Evolutionary conservation across 2,329 filamentous ascomycete species (phyloP), one percentile per base, ranked within the genome.

Genomic region (Zymoseptoria pseudotritici): DNA sequence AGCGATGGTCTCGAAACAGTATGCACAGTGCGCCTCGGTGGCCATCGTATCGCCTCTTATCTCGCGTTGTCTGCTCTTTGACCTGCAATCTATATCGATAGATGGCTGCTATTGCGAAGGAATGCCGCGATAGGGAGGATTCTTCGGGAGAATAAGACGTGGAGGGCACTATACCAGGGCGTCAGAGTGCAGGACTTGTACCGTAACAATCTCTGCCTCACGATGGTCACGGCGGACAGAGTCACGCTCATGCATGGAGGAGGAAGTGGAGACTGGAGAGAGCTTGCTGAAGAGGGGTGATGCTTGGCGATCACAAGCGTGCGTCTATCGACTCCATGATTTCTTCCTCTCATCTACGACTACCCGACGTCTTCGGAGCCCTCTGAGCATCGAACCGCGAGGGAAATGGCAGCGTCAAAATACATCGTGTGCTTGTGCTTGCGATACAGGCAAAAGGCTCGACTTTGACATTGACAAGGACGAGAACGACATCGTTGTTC

Each of bases 1-100:
- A 55, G 85, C 82, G 46, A 99, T 85, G 50, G 82, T 82, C 77
- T 99, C 94, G 80, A 99, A 97, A 79, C 92, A 97, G 76, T 87
- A 92, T 70, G 93, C 86, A 76, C 92, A 97, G 76, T 97, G 93
- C 61, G 87, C 87, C 69, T 84, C 77, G 59, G 88, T 88, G 54
- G 94, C 93, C 93, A 97, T 97, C 50, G 54, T 20, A 56, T 59
- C 36, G 17, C 36, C 36, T 46, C 36, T 46, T 46, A 6, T n/a
- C 36, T 46, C 11, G n/a, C 36, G 36, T n/a, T 17, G 36, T 46
- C 11, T 46, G 36, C 13, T 46, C 36, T 46, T 17, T n/a, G 36
- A 4, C 36, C 17, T 42, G 36, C 6, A 17, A 5, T 17, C 36
- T 17, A 46, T 13, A 3, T n/a, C 13, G 17, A n/a, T 6, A 46